Base-by-base conservation (phyloP, 1,284 basidiomycete genomes). In the Trichosporon asahii region DNA sequence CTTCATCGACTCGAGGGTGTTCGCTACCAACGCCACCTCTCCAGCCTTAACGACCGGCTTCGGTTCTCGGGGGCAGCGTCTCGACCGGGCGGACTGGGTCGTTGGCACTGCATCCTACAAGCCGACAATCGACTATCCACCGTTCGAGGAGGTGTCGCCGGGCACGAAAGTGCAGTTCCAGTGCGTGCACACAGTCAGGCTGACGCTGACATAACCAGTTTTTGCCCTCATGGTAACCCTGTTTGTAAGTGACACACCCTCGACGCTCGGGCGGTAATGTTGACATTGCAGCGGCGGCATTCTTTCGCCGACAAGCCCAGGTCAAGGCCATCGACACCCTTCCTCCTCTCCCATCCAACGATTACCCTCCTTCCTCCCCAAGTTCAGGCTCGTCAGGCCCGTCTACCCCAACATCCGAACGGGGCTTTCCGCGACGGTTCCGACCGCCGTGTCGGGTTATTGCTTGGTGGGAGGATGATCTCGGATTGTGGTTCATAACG, bases 381-480 rank as follows among this genome's bases (percentile, higher is more conserved):
- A 27, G n/a, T 3, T 25, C 66, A n/a, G 33, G 57, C 29, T 61
- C 57, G 6, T 61, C 57, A 1, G 57, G 57, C 4, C 44, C 64
- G 12, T 68, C 64, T 33, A 68, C 40, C 7, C 61, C 64, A 31
- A 67, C 49, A 6, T 60, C 44, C 27, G 37, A 33, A 25, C 23
- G 29, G 31, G 33, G 9, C 1, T 35, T 60, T 15, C 66, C 66
- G 2, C 55, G 72, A 11, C 67, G 70, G 2, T 72, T 60, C 46
- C 73, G 70, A 4, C 67, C 70, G 0, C 68, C 69, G 11, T 23
- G 27, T 5, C 46, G 40, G 8, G 63, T 77, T 1, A 3, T 78
- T 3, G 79, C 76, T 0, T 80, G 77, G 78, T 80, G 78, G 78
- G 79, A 80, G 46, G 77, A 79, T 64, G 73, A 66, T 2, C 40